Evolutionary conservation across 306 rosid genomes (phyloP).

Genomic region (Quillaja saponaria): DNA sequence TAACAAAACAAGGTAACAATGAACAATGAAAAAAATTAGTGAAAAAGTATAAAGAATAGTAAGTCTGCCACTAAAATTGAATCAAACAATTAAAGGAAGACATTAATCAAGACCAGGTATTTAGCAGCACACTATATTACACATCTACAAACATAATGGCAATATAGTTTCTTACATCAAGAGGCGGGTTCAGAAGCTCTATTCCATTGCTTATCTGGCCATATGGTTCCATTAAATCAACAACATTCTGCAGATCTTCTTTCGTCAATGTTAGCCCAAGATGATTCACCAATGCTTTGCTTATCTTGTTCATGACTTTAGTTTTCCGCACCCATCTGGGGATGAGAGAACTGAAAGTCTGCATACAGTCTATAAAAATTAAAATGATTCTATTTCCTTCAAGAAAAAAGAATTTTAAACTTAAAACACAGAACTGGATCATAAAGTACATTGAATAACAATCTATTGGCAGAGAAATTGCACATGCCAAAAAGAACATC

Average conservation of each 20-base stretch:
- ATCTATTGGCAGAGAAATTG: no score
- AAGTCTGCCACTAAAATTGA: no score
- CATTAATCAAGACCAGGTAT: no score
- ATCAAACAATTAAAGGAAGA: no score
- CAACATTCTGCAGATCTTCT: slow-evolving; percentile 81
- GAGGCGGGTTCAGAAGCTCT: slow-evolving; percentile 88
- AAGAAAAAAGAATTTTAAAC: slow-evolving; percentile 19
- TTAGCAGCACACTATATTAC: no score
- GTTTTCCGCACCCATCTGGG: slow-evolving; percentile 69
- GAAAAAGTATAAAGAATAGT: no score
- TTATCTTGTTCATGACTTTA: slow-evolving; percentile 47
- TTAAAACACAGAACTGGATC: slow-evolving; percentile 22
- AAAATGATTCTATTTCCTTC: slow-evolving; percentile 20
- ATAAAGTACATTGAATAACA: slow-evolving; percentile 13
- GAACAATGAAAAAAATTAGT: no score
- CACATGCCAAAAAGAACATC: no score
- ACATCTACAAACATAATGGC: no score
- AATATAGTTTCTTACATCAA: slow-evolving; percentile 63
- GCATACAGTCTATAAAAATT: slow-evolving; percentile 40
- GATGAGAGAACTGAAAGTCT: slow-evolving; percentile 75
- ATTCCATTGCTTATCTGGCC: slow-evolving; percentile 97
- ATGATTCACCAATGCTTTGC: slow-evolving; percentile 74
- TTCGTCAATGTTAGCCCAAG: slow-evolving; percentile 77
- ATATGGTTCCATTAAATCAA: slow-evolving; percentile 95
- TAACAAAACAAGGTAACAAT: no score